Evolutionary conservation across 2,329 filamentous ascomycete species (phyloP).

Genomic region (Sclerotinia borealis): DNA sequence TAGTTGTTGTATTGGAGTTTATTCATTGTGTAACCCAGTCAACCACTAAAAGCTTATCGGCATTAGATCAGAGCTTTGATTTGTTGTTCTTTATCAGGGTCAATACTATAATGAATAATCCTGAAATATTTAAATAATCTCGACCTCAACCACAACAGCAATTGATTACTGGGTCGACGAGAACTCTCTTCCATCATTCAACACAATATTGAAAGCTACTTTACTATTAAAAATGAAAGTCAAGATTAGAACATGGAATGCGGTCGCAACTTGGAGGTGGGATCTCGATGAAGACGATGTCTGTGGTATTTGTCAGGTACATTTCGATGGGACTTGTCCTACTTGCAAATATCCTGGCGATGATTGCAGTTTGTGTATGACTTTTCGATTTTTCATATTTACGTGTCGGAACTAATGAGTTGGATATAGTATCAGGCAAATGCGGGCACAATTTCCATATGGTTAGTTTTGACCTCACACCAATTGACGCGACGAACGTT

Average conservation of each 20-base stretch:
- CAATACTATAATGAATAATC: too few species aligned
- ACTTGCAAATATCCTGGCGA: slow-evolving; percentile 98
- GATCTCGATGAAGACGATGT: slow-evolving; percentile 96
- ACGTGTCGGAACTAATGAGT: background rate
- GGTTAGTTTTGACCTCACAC: slow-evolving; percentile 45
- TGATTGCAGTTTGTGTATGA: slow-evolving; percentile 82
- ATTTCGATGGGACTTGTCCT: slow-evolving; percentile 96
- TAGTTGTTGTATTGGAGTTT: background rate
- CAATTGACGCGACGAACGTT: background rate
- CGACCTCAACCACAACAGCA: too few species aligned
- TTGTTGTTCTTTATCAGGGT: background rate
- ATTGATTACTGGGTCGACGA: background rate
- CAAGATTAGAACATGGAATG: slow-evolving; percentile 87
- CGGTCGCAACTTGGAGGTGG: slow-evolving; percentile 96
- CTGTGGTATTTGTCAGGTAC: slow-evolving; percentile 95
- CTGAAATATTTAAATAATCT: too few species aligned
- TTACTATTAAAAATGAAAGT: slow-evolving; percentile 67
- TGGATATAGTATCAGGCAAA: slow-evolving; percentile 73
- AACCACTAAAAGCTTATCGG: background rate
- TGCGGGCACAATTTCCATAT: slow-evolving; percentile 98
- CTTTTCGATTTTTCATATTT: background rate
- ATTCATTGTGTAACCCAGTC: background rate
- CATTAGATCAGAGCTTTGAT: background rate
- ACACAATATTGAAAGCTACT: background rate
- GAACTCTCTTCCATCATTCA: background rate